These are phyloP conservation scores for Peribolospora baueri DNA, from an alignment of 768 basidiomycete genomes.

Conservation along the genomic window DNA sequence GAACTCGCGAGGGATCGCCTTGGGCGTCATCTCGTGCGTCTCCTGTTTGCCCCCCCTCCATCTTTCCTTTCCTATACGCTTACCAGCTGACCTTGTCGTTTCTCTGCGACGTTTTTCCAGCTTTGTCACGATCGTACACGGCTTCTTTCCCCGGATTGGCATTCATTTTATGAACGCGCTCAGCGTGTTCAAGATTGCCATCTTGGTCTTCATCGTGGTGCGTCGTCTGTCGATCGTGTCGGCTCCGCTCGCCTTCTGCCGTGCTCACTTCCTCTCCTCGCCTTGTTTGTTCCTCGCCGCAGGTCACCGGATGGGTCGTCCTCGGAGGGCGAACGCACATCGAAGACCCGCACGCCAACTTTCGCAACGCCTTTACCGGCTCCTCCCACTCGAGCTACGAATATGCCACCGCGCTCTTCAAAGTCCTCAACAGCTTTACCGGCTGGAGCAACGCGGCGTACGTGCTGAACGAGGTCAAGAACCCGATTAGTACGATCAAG, in stretches of 20 bases:
- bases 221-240: not conserved
- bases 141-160: constrained; percentile 28
- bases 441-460: constrained; percentile 38
- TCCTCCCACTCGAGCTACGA: constrained; percentile 32
- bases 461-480: constrained; percentile 36
- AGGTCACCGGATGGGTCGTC: constrained; percentile 30
- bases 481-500: constrained; percentile 37
- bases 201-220: constrained; percentile 29
- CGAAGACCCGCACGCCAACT: constrained; percentile 34
- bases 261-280: constrained; percentile 3
- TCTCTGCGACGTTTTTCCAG: constrained; percentile 15
- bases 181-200: constrained; percentile 31
- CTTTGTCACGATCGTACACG: constrained; percentile 31
- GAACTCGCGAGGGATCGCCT: constrained; percentile 34
- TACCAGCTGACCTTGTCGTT: constrained; percentile 18
- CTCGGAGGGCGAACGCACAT: constrained; percentile 34
- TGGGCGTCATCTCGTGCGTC: constrained; percentile 24
- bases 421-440: constrained; percentile 28
- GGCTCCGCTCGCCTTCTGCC: no score
- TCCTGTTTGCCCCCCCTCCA: not conserved
- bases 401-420: constrained; percentile 37
- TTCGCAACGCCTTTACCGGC: constrained; percentile 33
- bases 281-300: not conserved
- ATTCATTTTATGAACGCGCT: constrained; percentile 33
- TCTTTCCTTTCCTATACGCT: not conserved